Base-by-base conservation (phyloP, 2,329 filamentous ascomycete genomes). In the Pseudocercospora vitis region DNA sequence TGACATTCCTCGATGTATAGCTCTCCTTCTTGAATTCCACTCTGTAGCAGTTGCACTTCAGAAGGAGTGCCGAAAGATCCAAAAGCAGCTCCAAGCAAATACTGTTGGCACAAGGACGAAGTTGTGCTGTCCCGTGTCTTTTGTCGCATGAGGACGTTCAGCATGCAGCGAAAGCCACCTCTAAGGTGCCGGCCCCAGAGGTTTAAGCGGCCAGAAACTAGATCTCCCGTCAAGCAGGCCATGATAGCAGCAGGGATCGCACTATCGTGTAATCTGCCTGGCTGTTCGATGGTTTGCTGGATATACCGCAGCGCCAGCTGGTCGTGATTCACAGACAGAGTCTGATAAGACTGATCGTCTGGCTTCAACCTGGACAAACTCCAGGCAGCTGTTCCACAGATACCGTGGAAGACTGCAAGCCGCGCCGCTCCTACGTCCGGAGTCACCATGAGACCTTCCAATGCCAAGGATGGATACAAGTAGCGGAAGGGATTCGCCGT, bases 341-440 rank as follows among this genome's bases (percentile, higher is more conserved):
- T 29, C 14, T 37, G 39, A 26, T 52, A 52, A 7, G 19, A 16
- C 12, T 35, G 14, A 19, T 52, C 40, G 29, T 46, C 16, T 3
- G 39, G 49, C 21, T 37, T 52, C 28, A 52, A 16, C 40, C 33
- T 44, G 4, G 39, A 52, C 7, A 52, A 19, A 26, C 49, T 52
- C 49, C 49, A 52, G 6, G 49, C 49, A 18, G 49, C 49, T 5
- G 49, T 52, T n/a, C 49, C 49, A 28, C 49, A 52, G n/a, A 52
- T 52, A 18, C 49, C 49, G 37, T 52, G 49, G 18, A 44, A 52
- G 3, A 52, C 49, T 23, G 49, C 49, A 7, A 52, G 39, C 16
- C 49, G 49, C 8, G 49, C 39, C 7, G 26, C 32, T 14, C 35
- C 49, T 7, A 46, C 9, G 39, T 46, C 40, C 28, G 39, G 28